A percentile compares a stretch with the other conserved stretches of the same genome.
Evolutionary conservation across 805 yeast genomes (phyloP).

Genomic region (Torulaspora delbrueckii): DNA sequence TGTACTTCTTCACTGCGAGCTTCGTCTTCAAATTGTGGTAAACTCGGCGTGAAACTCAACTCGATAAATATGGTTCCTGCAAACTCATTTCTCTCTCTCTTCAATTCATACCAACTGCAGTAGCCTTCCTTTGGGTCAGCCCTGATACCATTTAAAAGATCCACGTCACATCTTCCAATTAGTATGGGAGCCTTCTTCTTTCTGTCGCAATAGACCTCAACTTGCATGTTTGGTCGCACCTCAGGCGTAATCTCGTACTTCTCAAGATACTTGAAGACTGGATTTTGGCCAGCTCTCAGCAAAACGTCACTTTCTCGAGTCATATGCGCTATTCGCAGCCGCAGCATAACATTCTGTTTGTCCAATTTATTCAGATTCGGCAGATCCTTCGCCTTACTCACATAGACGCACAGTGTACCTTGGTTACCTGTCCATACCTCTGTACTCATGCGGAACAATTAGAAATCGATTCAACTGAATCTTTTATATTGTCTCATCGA

Average conservation of each 20-base stretch:
- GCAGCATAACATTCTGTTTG: constrained; percentile 89
- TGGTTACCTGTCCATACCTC: constrained; percentile 31
- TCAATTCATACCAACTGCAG: constrained; percentile 78
- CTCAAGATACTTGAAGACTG: constrained; percentile 77
- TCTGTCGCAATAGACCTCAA: constrained; percentile 65
- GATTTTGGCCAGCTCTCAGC: constrained; percentile 90
- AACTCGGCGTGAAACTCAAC: constrained; percentile 77
- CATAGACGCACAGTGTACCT: constrained; percentile 67
- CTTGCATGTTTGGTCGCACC: constrained; percentile 55
- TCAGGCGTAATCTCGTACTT: constrained; percentile 63
- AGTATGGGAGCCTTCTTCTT: constrained; percentile 85
- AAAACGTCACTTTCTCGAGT: constrained; percentile 76
- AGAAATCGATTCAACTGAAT: neutral
- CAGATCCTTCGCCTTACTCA: constrained; percentile 75
- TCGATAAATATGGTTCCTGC: constrained; percentile 90
- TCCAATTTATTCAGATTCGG: constrained; percentile 84
- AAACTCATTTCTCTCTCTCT: constrained; percentile 53
- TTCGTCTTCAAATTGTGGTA: constrained; percentile 14
- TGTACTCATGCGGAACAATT: constrained; percentile 27
- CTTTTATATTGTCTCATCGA: neutral
- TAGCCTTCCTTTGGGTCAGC: constrained; percentile 67
- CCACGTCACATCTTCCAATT: constrained; percentile 76
- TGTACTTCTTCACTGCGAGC: constrained; percentile 13
- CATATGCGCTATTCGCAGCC: constrained; percentile 72
- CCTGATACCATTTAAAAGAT: constrained; percentile 65